A percentile compares a stretch with the other conserved stretches of the same genome.
phyloP scores from a whole-genome alignment of 2,329 filamentous ascomycete species.

The Amauroascus verrucosus region DNA sequence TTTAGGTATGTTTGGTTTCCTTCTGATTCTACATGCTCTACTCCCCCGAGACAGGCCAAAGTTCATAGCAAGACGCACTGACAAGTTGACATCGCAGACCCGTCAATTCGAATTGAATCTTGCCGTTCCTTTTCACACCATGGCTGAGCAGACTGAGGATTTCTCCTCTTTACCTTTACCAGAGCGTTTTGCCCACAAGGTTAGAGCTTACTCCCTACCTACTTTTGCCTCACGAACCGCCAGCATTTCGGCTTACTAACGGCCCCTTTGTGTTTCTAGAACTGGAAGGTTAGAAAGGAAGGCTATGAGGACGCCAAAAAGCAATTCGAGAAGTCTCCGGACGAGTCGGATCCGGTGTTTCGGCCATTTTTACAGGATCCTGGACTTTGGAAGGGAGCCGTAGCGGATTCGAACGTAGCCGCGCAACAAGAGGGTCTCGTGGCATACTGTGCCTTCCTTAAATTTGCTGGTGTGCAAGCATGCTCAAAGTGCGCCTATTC shows the following conservation, averaged over 20 bases:
- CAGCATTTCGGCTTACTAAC: slow-evolving; percentile 16
- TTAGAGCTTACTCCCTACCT: slow-evolving; percentile 23
- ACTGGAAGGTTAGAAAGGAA: slow-evolving; percentile 94
- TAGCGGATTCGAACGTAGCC: slow-evolving; percentile 89
- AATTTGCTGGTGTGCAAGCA: slow-evolving; percentile 73
- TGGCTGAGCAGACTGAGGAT: slow-evolving; percentile 78
- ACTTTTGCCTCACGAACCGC: slow-evolving; percentile 1
- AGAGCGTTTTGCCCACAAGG: slow-evolving; percentile 77
- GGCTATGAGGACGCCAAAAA: slow-evolving; percentile 89
- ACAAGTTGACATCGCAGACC: neutral
- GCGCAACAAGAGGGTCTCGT: slow-evolving; percentile 88
- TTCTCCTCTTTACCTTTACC: slow-evolving; percentile 66
- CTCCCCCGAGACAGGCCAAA: neutral
- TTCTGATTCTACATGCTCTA: neutral
- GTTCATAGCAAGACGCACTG: neutral
- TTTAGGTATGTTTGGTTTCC: neutral
- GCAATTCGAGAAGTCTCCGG: slow-evolving; percentile 71
- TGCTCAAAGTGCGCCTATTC: slow-evolving; percentile 50
- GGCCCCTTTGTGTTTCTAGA: slow-evolving; percentile 36
- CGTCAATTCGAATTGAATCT: neutral
- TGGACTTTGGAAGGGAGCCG: slow-evolving; percentile 80
- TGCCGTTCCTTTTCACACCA: slow-evolving; percentile 27
- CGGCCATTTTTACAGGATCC: slow-evolving; percentile 78
- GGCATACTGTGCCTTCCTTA: slow-evolving; percentile 81
- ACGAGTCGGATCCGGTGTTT: slow-evolving; percentile 78